Evolutionary conservation across 768 basidiomycete species (phyloP), one percentile per base, ranked within the genome.

Genomic region (Flagelloscypha sp.): DNA sequence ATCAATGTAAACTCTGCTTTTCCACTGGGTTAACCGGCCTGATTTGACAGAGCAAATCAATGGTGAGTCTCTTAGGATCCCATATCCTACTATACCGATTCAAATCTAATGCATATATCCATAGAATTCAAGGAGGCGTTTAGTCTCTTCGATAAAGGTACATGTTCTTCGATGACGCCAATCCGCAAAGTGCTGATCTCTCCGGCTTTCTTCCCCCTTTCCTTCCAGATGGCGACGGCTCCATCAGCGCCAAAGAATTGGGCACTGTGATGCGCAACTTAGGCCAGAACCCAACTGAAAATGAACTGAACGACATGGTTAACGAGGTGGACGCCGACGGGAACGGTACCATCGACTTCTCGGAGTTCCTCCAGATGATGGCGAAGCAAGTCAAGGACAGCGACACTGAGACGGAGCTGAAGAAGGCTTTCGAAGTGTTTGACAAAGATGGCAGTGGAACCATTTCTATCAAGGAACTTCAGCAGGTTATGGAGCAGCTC

Each of bases 181-280:
- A n/a, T n/a, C n/a, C n/a, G n/a, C n/a, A n/a, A n/a, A n/a, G n/a
- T n/a, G 6, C 3, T 35, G 8, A 11, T 6, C 11, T 12, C 23
- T 24, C 10, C n/a, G 20, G 11, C 17, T 16, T 8, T 25, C n/a
- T 8, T 23, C 15, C 16, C 27, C 8, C 20, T 13, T 16, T 25
- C 11, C 13, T n/a, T 10, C 5, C 47, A 70, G 69, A 72, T 45
- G 58, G 59, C 39, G 66, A 70, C 50, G 68, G 70, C 44, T 63
- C 64, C 10, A 70, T 72, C 49, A 69, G 68, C 25, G 65, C 63
- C 36, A 56, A 55, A 30, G 70, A 72, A 51, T 59, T 72, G 22
- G 64, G 65, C 36, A 61, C 57, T 19, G 66, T 70, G 29, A 70
- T 72, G 70, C 60, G 63, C 27, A 62, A 65, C 24, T 57, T 72